Evolutionary conservation across 2,329 filamentous ascomycete species (phyloP).

Genomic region (Colletotrichum musae): DNA sequence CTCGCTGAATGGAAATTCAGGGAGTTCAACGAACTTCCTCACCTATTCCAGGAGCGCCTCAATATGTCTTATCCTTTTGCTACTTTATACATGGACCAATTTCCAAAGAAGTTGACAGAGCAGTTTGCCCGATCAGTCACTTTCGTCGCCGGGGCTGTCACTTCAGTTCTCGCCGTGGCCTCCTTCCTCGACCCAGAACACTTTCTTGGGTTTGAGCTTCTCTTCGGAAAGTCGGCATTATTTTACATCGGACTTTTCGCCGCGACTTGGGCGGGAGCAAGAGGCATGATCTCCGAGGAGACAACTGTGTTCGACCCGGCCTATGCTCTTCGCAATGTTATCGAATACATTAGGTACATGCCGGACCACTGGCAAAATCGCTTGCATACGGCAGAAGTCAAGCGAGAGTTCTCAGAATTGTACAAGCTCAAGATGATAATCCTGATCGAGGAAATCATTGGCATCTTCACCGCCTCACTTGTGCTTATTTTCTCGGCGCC

Average conservation of each 20-base stretch:
- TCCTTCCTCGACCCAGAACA: constrained; percentile 92
- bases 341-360: constrained; percentile 92
- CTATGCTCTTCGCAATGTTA: constrained; percentile 88
- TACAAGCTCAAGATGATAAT: constrained; percentile 95
- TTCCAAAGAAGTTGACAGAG: constrained; percentile 94
- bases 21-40: constrained; percentile 96
- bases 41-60: constrained; percentile 89
- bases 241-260: constrained; percentile 91
- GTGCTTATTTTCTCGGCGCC: constrained; percentile 90
- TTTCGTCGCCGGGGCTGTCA: constrained; percentile 88
- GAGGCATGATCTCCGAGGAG: constrained; percentile 89
- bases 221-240: constrained; percentile 86
- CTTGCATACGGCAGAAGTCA: constrained; percentile 95
- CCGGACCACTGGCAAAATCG: constrained; percentile 90
- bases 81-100: constrained; percentile 92
- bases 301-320: constrained; percentile 93
- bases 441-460: constrained; percentile 91
- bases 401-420: constrained; percentile 88
- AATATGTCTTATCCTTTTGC: constrained; percentile 97
- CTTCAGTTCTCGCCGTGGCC: constrained; percentile 86
- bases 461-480: constrained; percentile 92
- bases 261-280: constrained; percentile 85
- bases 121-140: constrained; percentile 87
- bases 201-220: constrained; percentile 93
- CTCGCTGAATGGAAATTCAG: constrained; percentile 98